Conservation (phyloP, 768 basidiomycete species). For the Strobilomyces confusus region DNA sequence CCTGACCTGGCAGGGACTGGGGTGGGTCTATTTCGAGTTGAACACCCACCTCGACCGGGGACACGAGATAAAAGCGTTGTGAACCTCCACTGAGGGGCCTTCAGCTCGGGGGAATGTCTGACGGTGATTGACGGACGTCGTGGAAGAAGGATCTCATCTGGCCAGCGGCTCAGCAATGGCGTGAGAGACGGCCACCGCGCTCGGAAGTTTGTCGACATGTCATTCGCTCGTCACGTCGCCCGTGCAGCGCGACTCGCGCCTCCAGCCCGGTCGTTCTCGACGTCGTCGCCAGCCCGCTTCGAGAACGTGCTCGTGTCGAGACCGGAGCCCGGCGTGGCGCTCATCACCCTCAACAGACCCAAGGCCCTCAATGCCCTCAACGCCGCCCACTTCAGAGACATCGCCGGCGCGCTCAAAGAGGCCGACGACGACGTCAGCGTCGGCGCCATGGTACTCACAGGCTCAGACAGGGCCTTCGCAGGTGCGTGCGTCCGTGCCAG, state of each 20-base stretch:
- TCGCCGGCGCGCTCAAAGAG: slow-evolving; percentile 71
- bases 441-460: slow-evolving; percentile 88
- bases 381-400: slow-evolving; percentile 72
- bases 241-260: slow-evolving; percentile 1
- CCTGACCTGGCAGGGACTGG: not conserved
- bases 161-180: not conserved
- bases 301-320: slow-evolving; percentile 65
- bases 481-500: slow-evolving; percentile 44
- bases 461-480: slow-evolving; percentile 90
- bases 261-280: slow-evolving; percentile 23
- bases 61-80: too few species aligned
- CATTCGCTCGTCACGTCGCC: slow-evolving; percentile 8
- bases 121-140: not conserved
- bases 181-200: not conserved
- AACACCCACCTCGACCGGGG: too few species aligned
- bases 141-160: not conserved
- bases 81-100: too few species aligned
- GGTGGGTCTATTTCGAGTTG: not conserved
- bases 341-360: slow-evolving; percentile 86
- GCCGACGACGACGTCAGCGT: slow-evolving; percentile 68
- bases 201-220: slow-evolving; percentile 13
- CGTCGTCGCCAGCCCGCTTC: slow-evolving; percentile 39
- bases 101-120: not conserved
- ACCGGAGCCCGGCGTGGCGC: slow-evolving; percentile 64
- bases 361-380: slow-evolving; percentile 88